Evolutionary conservation across 352 stramenopile genomes (phyloP).

Genomic region (Globisporangium takayamanum): DNA sequence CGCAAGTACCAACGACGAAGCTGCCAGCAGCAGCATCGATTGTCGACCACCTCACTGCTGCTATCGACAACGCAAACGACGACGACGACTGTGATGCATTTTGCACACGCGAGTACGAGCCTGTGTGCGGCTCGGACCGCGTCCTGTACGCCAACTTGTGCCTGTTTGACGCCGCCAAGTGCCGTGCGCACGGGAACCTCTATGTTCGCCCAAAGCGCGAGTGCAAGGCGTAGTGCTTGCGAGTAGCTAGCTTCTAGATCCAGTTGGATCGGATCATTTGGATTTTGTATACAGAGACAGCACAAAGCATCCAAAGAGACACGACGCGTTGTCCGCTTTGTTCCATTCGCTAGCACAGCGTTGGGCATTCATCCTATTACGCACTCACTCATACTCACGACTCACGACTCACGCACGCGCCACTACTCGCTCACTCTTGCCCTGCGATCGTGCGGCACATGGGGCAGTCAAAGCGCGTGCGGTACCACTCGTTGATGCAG

Average conservation of each 20-base stretch:
- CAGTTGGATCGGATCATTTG: too few relatives aligned
- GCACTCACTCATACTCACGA: too few relatives aligned
- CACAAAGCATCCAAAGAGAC: too few relatives aligned
- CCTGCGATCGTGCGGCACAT: conserved; percentile 84
- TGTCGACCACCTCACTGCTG: neutral
- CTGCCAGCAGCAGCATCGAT: neutral
- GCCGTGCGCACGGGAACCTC: conserved; percentile 12
- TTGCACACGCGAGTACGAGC: conserved; percentile 24
- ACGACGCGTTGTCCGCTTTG: too few relatives aligned
- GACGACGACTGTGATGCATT: conserved; percentile 11
- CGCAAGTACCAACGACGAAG: neutral
- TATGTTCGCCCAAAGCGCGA: conserved; percentile 2
- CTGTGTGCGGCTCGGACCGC: conserved; percentile 28
- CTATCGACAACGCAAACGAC: neutral
- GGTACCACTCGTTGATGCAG: conserved; percentile 88
- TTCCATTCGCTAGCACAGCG: too few relatives aligned
- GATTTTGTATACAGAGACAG: too few relatives aligned
- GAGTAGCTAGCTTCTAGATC: neutral
- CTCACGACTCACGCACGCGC: too few relatives aligned
- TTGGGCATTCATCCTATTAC: too few relatives aligned
- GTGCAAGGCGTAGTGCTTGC: neutral
- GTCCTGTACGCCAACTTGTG: conserved; percentile 24
- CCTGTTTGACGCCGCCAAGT: conserved; percentile 17
- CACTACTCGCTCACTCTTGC: conserved; percentile 17
- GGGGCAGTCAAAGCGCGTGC: conserved; percentile 82